Evolutionary conservation across 2,329 filamentous ascomycete species (phyloP), one percentile per base, ranked within the genome.

Genomic region (Xylaria sp.): DNA sequence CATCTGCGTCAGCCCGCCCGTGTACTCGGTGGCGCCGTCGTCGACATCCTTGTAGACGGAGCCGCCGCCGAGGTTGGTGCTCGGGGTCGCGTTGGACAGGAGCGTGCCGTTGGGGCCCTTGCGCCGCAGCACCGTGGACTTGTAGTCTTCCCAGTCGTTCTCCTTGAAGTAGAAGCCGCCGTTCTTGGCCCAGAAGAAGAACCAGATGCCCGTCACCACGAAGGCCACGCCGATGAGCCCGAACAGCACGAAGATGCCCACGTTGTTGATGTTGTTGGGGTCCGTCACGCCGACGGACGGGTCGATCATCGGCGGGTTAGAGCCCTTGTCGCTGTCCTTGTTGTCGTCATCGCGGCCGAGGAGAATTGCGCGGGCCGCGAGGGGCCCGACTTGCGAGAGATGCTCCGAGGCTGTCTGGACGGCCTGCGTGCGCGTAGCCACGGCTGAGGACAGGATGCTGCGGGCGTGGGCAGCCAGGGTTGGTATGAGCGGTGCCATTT

Each of bases 131-230:
- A 99, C 96, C 0, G 95, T 98, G 1, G 92, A 91, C 80, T 98
- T 98, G 88, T 99, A 99, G 78, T 99, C 96, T 6, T 98, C 95
- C 95, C 96, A 99, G 81, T 99, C 96, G 43, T 89, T 86, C 71
- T 97, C 84, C 56, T 88, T 87, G 86, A 94, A 98, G 72, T 92
- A 84, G 83, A 98, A 98, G 15, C 96, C 96, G 70, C 96, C 96
- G 75, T 98, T 97, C 82, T 92, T 95, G 66, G 95, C 95, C 92
- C 93, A 97, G 86, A 97, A 97, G 87, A 99, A 98, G 87, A 99
- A 98, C 94, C 96, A 99, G 78, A 98, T 94, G 28, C 86, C 88
- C 0, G 85, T 88, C 3, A 92, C 68, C 28, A 96, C 92, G 78
- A 98, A 92, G 39, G 83, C 89, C 0, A 90, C 90, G 41, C 93